Evolutionary conservation across 768 basidiomycete species (phyloP).

Genomic region (Amanita pseudoporphyria): DNA sequence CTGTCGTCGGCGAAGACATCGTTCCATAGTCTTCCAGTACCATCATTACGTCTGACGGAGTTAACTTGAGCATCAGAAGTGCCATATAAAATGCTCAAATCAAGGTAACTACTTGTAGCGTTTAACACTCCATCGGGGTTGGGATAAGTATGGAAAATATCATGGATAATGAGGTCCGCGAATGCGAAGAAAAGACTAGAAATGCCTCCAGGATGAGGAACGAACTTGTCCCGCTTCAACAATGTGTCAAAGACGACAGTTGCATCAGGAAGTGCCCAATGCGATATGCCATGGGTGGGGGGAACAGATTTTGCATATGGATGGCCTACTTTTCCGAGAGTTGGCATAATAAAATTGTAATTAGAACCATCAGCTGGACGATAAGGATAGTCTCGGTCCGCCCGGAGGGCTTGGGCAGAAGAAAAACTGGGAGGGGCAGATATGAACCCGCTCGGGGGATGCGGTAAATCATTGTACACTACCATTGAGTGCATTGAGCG

Average conservation of each 20-base stretch:
- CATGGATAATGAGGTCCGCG: slow-evolving; percentile 68
- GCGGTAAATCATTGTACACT: slow-evolving; percentile 79
- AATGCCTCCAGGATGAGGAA: slow-evolving; percentile 56
- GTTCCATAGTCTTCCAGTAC: slow-evolving; percentile 54
- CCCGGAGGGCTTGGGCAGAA: neutral
- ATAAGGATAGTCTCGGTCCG: slow-evolving; percentile 33
- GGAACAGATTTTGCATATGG: slow-evolving; percentile 67
- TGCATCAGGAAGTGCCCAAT: slow-evolving; percentile 49
- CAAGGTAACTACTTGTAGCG: slow-evolving; percentile 62
- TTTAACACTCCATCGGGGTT: slow-evolving; percentile 47
- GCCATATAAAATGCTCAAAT: slow-evolving; percentile 69
- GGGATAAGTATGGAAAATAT: slow-evolving; percentile 44
- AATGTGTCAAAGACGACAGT: slow-evolving; percentile 65
- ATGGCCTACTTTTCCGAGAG: slow-evolving; percentile 47
- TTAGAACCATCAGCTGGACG: slow-evolving; percentile 53
- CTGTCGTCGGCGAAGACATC: slow-evolving; percentile 66
- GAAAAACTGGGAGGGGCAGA: neutral
- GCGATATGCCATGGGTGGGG: slow-evolving; percentile 30
- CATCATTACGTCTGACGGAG: slow-evolving; percentile 49
- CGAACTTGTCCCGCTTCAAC: slow-evolving; percentile 39
- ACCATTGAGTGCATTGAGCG: slow-evolving; percentile 8
- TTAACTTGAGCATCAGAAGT: slow-evolving; percentile 36
- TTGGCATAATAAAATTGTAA: slow-evolving; percentile 45
- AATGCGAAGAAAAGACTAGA: slow-evolving; percentile 73
- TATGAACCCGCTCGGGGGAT: slow-evolving; percentile 54